Percentiles rank a stretch among this genome's conserved stretches.
phyloP scores from a whole-genome alignment of 2,329 filamentous ascomycete species.

The Colletotrichum karsti region DNA sequence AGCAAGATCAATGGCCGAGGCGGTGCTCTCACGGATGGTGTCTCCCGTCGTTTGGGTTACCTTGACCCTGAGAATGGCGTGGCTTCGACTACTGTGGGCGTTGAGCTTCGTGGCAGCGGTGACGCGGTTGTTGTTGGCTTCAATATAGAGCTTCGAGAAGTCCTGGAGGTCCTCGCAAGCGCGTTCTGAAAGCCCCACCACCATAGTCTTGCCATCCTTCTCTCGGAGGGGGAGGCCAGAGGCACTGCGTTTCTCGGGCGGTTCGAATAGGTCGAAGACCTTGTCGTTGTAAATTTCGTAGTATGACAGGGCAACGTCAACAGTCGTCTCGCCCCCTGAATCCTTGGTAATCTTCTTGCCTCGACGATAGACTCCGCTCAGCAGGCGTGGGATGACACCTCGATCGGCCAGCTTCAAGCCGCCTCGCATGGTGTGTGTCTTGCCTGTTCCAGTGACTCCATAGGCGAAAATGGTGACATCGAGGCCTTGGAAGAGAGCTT shows the following conservation, averaged over 20 bases:
- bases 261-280: conserved; percentile 89
- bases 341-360: conserved; percentile 89
- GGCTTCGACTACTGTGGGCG: conserved; percentile 87
- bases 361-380: conserved; percentile 86
- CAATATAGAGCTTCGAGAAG: conserved; percentile 89
- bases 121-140: conserved; percentile 89
- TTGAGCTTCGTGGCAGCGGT: conserved; percentile 94
- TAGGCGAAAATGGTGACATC: conserved; percentile 93
- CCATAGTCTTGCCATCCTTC: conserved; percentile 85
- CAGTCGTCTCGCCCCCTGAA: conserved; percentile 72
- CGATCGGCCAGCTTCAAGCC: conserved; percentile 86
- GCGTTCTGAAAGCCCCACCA: conserved; percentile 85
- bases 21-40: conserved; percentile 78
- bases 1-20: conserved; percentile 92
- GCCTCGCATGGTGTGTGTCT: conserved; percentile 96
- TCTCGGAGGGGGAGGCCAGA: conserved; percentile 85
- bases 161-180: conserved; percentile 87
- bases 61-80: conserved; percentile 92
- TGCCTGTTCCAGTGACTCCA: conserved; percentile 91
- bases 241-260: conserved; percentile 85
- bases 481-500: conserved; percentile 89
- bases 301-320: conserved; percentile 83
- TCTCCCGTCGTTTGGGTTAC: conserved; percentile 79
- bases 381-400: conserved; percentile 85
- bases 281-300: conserved; percentile 99